Conservation (phyloP, 331 rosid genomes). For the Malus hybrid region DNA sequence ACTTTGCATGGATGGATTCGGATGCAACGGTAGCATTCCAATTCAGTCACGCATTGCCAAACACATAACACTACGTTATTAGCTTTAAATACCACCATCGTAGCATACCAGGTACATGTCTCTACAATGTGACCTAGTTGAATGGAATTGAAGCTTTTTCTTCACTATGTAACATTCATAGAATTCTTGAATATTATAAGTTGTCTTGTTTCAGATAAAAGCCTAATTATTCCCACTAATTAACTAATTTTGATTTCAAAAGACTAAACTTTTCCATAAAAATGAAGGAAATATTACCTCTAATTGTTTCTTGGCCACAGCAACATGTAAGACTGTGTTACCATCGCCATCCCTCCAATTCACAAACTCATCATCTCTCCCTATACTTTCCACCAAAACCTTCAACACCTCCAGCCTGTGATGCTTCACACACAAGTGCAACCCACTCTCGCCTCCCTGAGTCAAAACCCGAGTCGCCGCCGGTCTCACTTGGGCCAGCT, state of each 20-base stretch:
- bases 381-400: constrained; percentile 12
- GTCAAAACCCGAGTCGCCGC: constrained; percentile 9
- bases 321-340: constrained; percentile 15
- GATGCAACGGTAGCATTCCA: no score
- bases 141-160: neutral
- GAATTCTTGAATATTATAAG: neutral
- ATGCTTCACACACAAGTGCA: constrained; percentile 21
- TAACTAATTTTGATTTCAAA: neutral
- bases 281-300: constrained; percentile 7
- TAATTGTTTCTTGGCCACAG: constrained; percentile 17
- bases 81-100: neutral
- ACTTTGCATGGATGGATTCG: no score
- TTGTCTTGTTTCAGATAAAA: no score
- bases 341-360: constrained; percentile 19
- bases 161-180: neutral
- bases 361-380: constrained; percentile 15
- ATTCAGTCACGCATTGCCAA: no score
- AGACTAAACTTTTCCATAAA: neutral
- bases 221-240: neutral
- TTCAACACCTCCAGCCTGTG: constrained; percentile 18
- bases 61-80: no score
- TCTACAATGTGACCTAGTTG: neutral
- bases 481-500: constrained; percentile 12
- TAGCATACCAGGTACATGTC: neutral
- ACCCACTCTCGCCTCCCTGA: constrained; percentile 6